A percentile compares a stretch with the other conserved stretches of the same genome.
Conservation (phyloP, 2,329 filamentous ascomycete species). For the Hypoxylon sp. region DNA sequence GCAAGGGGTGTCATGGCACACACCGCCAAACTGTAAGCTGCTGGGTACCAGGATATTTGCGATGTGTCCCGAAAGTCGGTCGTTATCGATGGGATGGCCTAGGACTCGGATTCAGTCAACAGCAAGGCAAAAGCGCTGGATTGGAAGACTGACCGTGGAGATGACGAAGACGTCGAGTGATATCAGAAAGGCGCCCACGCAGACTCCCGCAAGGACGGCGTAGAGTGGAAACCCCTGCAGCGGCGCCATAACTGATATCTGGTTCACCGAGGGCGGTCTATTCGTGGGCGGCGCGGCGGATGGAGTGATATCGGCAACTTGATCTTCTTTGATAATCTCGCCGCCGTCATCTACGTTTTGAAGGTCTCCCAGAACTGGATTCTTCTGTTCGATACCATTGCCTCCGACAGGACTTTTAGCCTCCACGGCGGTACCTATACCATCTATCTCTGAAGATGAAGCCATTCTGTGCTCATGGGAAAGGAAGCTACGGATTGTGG, state of each 20-base stretch:
- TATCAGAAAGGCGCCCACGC: conserved; percentile 9
- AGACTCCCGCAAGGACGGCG: conserved; percentile 11
- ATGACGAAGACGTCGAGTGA: conserved; percentile 21
- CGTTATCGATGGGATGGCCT: conserved; percentile 19
- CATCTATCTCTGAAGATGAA: not conserved
- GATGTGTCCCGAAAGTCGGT: conserved; percentile 11
- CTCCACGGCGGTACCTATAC: not conserved
- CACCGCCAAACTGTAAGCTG: conserved; percentile 7
- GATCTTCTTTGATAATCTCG: not conserved
- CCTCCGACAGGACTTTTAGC: not conserved
- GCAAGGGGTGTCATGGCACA: conserved; percentile 12
- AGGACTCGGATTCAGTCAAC: not conserved
- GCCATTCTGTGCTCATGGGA: not conserved
- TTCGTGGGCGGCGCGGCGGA: not conserved
- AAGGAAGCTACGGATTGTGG: not conserved
- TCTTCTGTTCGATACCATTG: not conserved
- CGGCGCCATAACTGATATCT: not conserved
- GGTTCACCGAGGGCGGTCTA: not conserved
- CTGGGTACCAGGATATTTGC: conserved; percentile 13
- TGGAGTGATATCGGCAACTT: not conserved
- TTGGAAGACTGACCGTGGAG: not conserved
- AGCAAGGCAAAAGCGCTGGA: not conserved
- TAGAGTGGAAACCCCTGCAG: conserved; percentile 3
- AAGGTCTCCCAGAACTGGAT: not conserved
- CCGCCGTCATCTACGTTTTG: not conserved